Percentiles rank a stretch among this genome's conserved stretches.
These are phyloP conservation scores for Daedaleopsis nitida DNA, from an alignment of 768 basidiomycete genomes.

Conservation along the genomic window DNA sequence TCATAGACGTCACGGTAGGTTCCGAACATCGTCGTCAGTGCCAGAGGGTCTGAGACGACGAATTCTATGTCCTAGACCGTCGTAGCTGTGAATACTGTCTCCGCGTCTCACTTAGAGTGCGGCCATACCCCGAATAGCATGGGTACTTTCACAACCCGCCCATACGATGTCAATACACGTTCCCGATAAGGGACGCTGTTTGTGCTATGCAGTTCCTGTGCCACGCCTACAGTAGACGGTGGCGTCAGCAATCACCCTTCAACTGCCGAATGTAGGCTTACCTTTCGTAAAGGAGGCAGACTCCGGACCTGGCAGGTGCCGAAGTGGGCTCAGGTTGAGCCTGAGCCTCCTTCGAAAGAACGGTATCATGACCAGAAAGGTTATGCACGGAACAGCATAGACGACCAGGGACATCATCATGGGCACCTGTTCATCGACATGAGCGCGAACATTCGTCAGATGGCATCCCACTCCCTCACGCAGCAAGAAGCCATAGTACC, in stretches of 20 bases:
- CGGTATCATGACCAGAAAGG: no score
- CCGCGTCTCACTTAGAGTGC: not conserved
- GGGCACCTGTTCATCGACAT: no score
- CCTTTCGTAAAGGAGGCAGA: no score
- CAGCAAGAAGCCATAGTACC: no score
- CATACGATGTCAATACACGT: conserved; percentile 1
- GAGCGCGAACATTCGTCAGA: no score
- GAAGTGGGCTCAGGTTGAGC: no score
- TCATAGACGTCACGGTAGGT: conserved; percentile 3
- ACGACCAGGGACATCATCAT: no score
- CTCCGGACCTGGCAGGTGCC: no score
- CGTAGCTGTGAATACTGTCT: not conserved
- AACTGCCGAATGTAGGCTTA: not conserved
- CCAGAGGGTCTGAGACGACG: not conserved
- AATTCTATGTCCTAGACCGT: conserved; percentile 2
- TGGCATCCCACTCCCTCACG: no score
- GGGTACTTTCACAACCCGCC: conserved; percentile 7
- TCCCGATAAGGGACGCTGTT: conserved; percentile 1
- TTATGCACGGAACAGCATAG: no score
- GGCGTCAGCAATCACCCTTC: not conserved
- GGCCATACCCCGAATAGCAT: not conserved
- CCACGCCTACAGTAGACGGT: not conserved
- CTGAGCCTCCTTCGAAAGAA: no score
- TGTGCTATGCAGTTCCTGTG: not conserved
- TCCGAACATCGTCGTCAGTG: not conserved